Evolutionary conservation across 805 yeast genomes (phyloP).

Genomic region (Cyberlindnera lachancei): DNA sequence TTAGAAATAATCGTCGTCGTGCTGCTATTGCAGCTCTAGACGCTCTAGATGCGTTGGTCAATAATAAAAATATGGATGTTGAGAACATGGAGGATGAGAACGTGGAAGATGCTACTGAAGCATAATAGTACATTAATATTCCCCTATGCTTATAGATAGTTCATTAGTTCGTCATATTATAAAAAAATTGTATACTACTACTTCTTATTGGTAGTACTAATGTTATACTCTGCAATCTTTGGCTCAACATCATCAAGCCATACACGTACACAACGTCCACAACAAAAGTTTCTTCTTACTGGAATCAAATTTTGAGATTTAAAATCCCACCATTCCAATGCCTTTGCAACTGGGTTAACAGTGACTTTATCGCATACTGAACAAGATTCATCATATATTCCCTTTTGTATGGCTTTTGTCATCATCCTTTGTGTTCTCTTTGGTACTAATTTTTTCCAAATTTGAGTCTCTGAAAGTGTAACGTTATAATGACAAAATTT

Average conservation of each 20-base stretch:
- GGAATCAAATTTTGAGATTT: constrained; percentile 43
- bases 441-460: constrained; percentile 46
- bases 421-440: constrained; percentile 37
- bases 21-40: too few species aligned
- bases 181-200: too few species aligned
- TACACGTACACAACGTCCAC: constrained; percentile 36
- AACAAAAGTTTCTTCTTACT: constrained; percentile 47
- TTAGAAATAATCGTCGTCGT: too few species aligned
- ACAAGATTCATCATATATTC: constrained; percentile 43
- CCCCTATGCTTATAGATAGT: too few species aligned
- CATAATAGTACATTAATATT: too few species aligned
- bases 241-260: constrained; percentile 25
- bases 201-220: too few species aligned
- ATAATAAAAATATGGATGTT: too few species aligned
- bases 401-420: constrained; percentile 46
- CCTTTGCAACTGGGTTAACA: constrained; percentile 51
- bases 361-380: constrained; percentile 40
- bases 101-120: too few species aligned
- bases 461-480: constrained; percentile 43
- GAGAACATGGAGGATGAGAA: too few species aligned
- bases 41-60: too few species aligned
- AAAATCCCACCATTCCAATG: constrained; percentile 63
- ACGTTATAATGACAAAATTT: constrained; percentile 44
- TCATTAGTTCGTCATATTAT: too few species aligned
- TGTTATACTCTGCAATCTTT: neutral